Conservation (phyloP, 306 rosid genomes). For the Neltuma alba region DNA sequence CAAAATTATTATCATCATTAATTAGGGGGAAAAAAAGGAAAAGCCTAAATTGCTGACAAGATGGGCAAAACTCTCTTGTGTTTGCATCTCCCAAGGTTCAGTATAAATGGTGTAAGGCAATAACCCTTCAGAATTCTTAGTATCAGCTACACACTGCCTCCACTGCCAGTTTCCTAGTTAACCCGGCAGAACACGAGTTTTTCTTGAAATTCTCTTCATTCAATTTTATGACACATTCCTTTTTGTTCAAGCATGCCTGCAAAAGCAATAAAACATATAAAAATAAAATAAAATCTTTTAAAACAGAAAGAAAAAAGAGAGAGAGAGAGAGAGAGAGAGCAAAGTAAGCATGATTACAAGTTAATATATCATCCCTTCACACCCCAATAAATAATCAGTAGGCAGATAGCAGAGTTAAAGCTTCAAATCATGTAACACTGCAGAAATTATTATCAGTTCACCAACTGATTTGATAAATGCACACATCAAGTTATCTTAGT, state of each 20-base stretch:
- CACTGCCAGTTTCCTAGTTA: constrained; percentile 74
- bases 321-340: no score
- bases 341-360: background rate
- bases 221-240: constrained; percentile 58
- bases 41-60: background rate
- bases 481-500: background rate
- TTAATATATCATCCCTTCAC: constrained; percentile 2
- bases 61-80: constrained; percentile 25
- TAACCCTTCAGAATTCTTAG: constrained; percentile 13
- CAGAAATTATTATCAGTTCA: background rate
- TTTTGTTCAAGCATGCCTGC: constrained; percentile 75
- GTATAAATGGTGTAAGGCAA: constrained; percentile 26
- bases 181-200: constrained; percentile 49
- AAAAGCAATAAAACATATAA: constrained; percentile 28
- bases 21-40: background rate
- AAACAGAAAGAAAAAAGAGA: background rate
- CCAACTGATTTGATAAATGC: background rate
- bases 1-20: constrained; percentile 18
- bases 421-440: no score
- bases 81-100: constrained; percentile 32
- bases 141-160: constrained; percentile 73
- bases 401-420: background rate
- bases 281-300: background rate
- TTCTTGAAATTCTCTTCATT: constrained; percentile 56
- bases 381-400: background rate